A percentile compares a stretch with the other conserved stretches of the same genome.
Conservation (phyloP, 108 stramenopile species). For the Chaetoceros tenuissimus region DNA sequence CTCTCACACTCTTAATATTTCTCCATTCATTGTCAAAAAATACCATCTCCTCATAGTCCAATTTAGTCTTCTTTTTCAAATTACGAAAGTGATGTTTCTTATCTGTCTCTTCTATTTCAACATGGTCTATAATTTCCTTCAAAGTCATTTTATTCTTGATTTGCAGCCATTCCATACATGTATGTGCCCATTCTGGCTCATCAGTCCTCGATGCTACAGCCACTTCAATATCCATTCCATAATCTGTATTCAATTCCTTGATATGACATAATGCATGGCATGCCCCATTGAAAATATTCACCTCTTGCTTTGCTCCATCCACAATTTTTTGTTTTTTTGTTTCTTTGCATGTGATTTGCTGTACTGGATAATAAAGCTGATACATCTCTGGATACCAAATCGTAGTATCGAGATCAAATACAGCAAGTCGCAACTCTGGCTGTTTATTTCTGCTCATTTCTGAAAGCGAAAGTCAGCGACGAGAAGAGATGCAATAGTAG, state of each 20-base stretch:
- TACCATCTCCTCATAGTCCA: constrained; percentile 68
- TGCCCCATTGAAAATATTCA: constrained; percentile 14
- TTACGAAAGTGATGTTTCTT: too few species aligned
- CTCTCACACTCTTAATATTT: constrained; percentile 54
- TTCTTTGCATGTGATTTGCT: constrained; percentile 8
- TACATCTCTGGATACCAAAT: constrained; percentile 41
- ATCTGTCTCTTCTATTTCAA: too few species aligned
- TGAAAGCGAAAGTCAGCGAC: too few species aligned
- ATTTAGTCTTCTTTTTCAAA: constrained; percentile 43
- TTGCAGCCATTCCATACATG: constrained; percentile 54
- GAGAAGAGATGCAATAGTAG: too few species aligned
- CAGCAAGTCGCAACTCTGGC: too few species aligned
- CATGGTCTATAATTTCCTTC: too few species aligned
- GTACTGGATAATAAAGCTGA: too few species aligned
- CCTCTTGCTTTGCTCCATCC: constrained; percentile 14
- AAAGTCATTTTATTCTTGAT: constrained; percentile 16
- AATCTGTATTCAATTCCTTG: constrained; percentile 20
- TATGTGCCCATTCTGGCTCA: constrained; percentile 58
- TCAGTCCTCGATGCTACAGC: constrained; percentile 75
- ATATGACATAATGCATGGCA: constrained; percentile 45
- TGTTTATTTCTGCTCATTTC: too few species aligned
- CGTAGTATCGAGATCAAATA: constrained; percentile 42
- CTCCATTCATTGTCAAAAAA: constrained; percentile 89
- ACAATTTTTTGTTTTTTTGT: constrained; percentile 9
- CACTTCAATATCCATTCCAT: constrained; percentile 27